Evolutionary conservation across 305 asterid species (phyloP).

Genomic region (Fraxinus platypoda): DNA sequence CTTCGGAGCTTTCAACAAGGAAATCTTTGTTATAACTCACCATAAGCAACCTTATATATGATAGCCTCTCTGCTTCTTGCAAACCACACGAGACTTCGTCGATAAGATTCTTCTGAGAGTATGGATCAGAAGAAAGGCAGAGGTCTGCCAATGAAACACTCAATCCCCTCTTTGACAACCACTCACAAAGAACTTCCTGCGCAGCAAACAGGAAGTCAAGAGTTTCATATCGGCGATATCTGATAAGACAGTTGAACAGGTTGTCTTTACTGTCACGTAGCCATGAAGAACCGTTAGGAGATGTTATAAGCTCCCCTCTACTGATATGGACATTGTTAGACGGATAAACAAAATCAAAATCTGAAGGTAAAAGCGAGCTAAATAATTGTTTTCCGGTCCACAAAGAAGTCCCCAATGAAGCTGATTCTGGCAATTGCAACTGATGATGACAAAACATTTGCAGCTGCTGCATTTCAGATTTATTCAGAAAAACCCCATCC

Average conservation of each 20-base stretch:
- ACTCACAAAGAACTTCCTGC: slow-evolving; percentile 81
- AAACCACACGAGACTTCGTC: slow-evolving; percentile 72
- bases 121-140: slow-evolving; percentile 57
- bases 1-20: slow-evolving; percentile 53
- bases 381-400: slow-evolving; percentile 94
- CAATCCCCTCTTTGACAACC: slow-evolving; percentile 79
- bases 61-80: slow-evolving; percentile 68
- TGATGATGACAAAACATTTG: slow-evolving; percentile 69
- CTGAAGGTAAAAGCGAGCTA: slow-evolving; percentile 64
- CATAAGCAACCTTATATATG: slow-evolving; percentile 55
- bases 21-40: slow-evolving; percentile 51
- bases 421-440: slow-evolving; percentile 44
- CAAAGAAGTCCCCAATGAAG: slow-evolving; percentile 28
- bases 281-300: slow-evolving; percentile 71
- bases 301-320: slow-evolving; percentile 65
- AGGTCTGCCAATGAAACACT: slow-evolving; percentile 88
- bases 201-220: slow-evolving; percentile 58
- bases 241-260: slow-evolving; percentile 56
- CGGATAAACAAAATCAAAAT: slow-evolving; percentile 49
- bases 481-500: slow-evolving; percentile 62
- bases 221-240: slow-evolving; percentile 40
- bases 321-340: slow-evolving; percentile 52
- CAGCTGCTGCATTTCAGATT: slow-evolving; percentile 76
- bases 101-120: slow-evolving; percentile 55
- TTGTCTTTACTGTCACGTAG: slow-evolving; percentile 57